Evolutionary conservation across 768 basidiomycete species (phyloP).

Genomic region (Tricholomella constricta): DNA sequence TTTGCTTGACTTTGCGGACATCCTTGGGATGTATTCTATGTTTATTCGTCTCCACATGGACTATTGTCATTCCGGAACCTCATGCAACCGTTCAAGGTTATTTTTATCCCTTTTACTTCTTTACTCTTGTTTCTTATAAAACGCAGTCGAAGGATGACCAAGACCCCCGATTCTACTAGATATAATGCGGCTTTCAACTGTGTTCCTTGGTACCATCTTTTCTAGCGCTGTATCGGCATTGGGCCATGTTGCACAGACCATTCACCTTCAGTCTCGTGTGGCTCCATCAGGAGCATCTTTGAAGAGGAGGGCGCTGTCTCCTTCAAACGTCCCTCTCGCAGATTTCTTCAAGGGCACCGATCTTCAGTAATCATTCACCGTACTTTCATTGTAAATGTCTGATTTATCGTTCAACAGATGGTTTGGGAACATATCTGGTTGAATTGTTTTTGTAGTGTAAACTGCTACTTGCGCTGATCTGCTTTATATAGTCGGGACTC

Average conservation of each 20-base stretch:
- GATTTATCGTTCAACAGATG: constrained; percentile 34
- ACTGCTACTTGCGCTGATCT: background rate
- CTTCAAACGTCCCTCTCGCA: constrained; percentile 44
- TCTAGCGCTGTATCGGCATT: constrained; percentile 3
- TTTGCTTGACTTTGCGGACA: no score
- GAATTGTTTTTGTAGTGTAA: background rate
- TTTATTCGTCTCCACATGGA: no score
- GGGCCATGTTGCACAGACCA: constrained; percentile 25
- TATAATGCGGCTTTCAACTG: constrained; percentile 1
- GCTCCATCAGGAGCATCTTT: constrained; percentile 16
- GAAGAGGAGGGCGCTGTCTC: constrained; percentile 37
- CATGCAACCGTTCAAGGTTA: no score
- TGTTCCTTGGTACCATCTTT: constrained; percentile 3
- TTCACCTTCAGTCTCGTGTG: constrained; percentile 19
- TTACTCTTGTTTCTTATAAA: background rate
- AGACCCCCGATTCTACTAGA: background rate
- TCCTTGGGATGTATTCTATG: no score
- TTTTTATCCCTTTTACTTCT: no score
- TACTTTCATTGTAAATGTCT: background rate
- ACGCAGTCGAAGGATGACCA: no score
- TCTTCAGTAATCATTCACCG: constrained; percentile 44
- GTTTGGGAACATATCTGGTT: constrained; percentile 54
- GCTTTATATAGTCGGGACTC: constrained; percentile 46
- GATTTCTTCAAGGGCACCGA: constrained; percentile 61
- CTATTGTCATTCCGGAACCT: no score